Percentiles rank a stretch among this genome's conserved stretches.
Conservation (phyloP, 2,329 filamentous ascomycete genomes). For the Curvularia verruculosa region DNA sequence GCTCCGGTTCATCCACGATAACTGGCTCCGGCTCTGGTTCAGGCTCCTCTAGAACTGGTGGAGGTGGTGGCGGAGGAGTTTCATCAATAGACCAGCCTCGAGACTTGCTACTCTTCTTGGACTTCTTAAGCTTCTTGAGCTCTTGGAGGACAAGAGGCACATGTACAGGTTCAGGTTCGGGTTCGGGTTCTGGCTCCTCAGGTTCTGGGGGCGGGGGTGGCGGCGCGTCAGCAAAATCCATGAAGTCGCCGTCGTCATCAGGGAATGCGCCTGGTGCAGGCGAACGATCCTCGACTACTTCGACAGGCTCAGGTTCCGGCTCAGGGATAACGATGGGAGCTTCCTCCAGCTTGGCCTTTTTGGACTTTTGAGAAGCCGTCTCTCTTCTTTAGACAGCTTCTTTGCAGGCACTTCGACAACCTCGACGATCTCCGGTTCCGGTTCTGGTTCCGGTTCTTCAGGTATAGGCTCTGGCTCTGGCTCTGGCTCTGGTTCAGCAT, state of each 20-base stretch:
- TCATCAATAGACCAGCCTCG: slow-evolving; percentile 64
- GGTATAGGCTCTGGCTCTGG: slow-evolving; percentile 31
- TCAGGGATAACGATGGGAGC: slow-evolving; percentile 37
- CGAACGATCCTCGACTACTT: slow-evolving; percentile 38
- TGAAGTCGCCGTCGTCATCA: slow-evolving; percentile 50
- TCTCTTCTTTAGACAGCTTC: slow-evolving; percentile 39
- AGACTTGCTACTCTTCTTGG: slow-evolving; percentile 46
- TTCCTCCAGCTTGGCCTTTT: slow-evolving; percentile 32
- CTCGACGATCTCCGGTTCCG: slow-evolving; percentile 38
- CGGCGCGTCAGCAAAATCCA: slow-evolving; percentile 30
- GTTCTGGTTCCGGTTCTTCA: slow-evolving; percentile 25
- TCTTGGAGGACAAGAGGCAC: slow-evolving; percentile 28
- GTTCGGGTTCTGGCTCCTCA: slow-evolving; percentile 38
- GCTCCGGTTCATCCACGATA: slow-evolving; percentile 39
- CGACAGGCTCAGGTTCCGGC: slow-evolving; percentile 43
- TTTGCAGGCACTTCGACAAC: slow-evolving; percentile 36
- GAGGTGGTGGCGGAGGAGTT: slow-evolving; percentile 35
- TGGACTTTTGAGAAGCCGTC: slow-evolving; percentile 32
- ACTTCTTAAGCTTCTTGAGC: slow-evolving; percentile 30
- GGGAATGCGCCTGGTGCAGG: slow-evolving; percentile 57
- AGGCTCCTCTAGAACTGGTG: slow-evolving; percentile 27
- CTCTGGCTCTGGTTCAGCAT: slow-evolving; percentile 25
- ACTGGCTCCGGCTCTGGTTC: slow-evolving; percentile 28
- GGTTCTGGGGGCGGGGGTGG: slow-evolving; percentile 10
- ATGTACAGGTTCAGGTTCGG: slow-evolving; percentile 24